Conservation (phyloP, 169 alveolate genomes). For the Ichthyophthirius multifiliis region DNA sequence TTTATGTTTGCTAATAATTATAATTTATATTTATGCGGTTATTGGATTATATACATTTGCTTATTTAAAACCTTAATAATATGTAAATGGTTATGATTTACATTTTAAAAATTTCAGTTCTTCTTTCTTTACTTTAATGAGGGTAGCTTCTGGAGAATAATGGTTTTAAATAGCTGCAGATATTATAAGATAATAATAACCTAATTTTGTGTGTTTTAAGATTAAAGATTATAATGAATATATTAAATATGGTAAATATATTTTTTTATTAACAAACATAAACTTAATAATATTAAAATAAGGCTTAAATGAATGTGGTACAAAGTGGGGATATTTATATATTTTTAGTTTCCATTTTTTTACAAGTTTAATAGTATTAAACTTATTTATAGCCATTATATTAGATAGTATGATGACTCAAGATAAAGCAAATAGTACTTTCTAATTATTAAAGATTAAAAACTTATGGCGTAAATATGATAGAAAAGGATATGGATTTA, state of each 20-base stretch:
- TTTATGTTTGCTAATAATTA: background rate
- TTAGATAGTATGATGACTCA: constrained; percentile 11
- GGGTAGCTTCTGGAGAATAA: constrained; percentile 31
- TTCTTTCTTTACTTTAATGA: constrained; percentile 13
- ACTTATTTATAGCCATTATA: constrained; percentile 29
- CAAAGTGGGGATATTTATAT: constrained; percentile 12
- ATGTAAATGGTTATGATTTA: constrained; percentile 25
- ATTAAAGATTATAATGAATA: constrained; percentile 8
- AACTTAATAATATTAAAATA: background rate
- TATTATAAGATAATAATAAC: background rate
- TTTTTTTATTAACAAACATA: background rate
- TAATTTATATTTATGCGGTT: constrained; percentile 25
- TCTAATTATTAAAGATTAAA: constrained; percentile 13
- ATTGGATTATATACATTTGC: constrained; percentile 29
- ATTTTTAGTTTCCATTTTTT: constrained; percentile 20
- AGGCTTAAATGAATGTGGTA: constrained; percentile 43
- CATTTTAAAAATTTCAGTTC: constrained; percentile 24
- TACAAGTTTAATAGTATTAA: constrained; percentile 20
- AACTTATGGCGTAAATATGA: constrained; percentile 33
- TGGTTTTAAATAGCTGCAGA: constrained; percentile 24
- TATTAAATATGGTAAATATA: background rate
- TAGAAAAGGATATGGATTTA: constrained; percentile 31
- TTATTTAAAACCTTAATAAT: constrained; percentile 8
- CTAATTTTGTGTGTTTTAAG: constrained; percentile 24
- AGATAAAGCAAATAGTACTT: constrained; percentile 26